Percentiles rank a stretch among this genome's conserved stretches.
phyloP scores from a whole-genome alignment of 805 yeast species.

The Pichia exigua region DNA sequence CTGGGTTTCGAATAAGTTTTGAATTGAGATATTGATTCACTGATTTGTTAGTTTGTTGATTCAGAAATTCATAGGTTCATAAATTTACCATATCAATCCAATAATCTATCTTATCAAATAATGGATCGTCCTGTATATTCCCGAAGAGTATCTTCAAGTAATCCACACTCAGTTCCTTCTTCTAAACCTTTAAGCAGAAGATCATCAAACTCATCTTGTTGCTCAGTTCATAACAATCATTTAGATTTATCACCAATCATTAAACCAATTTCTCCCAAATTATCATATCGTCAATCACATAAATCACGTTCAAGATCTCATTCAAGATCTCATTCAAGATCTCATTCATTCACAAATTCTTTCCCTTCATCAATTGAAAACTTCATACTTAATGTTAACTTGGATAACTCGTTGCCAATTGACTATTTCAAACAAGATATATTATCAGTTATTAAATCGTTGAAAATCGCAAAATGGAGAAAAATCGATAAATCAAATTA shows the following conservation, averaged over 20 bases:
- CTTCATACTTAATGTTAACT: constrained; percentile 38
- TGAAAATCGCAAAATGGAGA: constrained; percentile 78
- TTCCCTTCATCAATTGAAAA: background rate
- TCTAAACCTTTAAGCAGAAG: background rate
- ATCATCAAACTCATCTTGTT: background rate
- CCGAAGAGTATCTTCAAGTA: background rate
- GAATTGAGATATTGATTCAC: no score
- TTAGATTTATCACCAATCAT: background rate
- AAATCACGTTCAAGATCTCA: background rate
- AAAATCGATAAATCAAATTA: constrained; percentile 35
- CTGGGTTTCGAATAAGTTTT: no score
- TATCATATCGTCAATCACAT: background rate
- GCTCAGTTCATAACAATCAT: background rate
- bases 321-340: background rate
- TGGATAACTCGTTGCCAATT: constrained; percentile 74
- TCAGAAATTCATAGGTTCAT: no score
- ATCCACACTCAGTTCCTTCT: background rate
- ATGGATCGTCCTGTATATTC: constrained; percentile 2
- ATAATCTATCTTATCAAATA: no score
- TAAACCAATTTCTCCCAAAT: background rate
- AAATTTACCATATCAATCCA: no score
- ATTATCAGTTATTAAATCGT: constrained; percentile 49
- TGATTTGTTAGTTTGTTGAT: no score
- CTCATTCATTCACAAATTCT: background rate
- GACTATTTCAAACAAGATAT: constrained; percentile 83